Conservation (phyloP, 1,284 basidiomycete species). For the Blastosporella zonata region DNA sequence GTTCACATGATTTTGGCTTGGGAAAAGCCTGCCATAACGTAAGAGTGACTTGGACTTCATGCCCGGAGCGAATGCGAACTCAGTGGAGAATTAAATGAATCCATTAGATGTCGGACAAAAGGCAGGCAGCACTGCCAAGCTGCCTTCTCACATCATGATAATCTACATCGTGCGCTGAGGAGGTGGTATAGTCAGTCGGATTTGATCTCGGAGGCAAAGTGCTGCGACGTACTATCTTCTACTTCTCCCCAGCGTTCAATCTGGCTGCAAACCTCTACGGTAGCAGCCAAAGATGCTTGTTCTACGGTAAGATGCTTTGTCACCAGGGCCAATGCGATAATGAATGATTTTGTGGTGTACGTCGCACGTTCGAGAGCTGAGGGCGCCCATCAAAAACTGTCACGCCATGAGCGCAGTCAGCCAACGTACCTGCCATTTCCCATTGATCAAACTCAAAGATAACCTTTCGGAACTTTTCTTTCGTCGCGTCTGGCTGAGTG, state of each 20-base stretch:
- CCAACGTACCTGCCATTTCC: conserved; percentile 79
- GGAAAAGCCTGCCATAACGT: not conserved
- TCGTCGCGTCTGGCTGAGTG: conserved; percentile 67
- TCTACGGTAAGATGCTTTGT: conserved; percentile 76
- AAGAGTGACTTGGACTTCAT: not conserved
- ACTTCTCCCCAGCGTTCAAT: conserved; percentile 98
- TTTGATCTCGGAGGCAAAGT: conserved; percentile 3
- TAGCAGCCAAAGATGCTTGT: conserved; percentile 80
- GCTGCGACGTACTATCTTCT: conserved; percentile 82
- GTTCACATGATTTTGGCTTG: not conserved
- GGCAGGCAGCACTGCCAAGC: conserved; percentile 71
- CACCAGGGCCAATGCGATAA: conserved; percentile 85
- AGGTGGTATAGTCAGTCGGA: conserved; percentile 14
- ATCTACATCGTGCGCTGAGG: conserved; percentile 91
- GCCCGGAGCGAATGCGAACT: not conserved
- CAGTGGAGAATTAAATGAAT: not conserved
- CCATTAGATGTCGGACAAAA: conserved; percentile 34
- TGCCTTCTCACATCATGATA: conserved; percentile 90
- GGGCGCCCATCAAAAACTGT: conserved; percentile 3
- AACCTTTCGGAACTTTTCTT: conserved; percentile 54
- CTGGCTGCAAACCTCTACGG: conserved; percentile 94
- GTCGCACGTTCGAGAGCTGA: conserved; percentile 91
- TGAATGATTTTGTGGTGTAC: conserved; percentile 88
- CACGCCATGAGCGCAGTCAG: conserved; percentile 4
- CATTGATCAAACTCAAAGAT: conserved; percentile 71